Conservation (phyloP, 257 asterid genomes). For the Solanum sejunctum region DNA sequence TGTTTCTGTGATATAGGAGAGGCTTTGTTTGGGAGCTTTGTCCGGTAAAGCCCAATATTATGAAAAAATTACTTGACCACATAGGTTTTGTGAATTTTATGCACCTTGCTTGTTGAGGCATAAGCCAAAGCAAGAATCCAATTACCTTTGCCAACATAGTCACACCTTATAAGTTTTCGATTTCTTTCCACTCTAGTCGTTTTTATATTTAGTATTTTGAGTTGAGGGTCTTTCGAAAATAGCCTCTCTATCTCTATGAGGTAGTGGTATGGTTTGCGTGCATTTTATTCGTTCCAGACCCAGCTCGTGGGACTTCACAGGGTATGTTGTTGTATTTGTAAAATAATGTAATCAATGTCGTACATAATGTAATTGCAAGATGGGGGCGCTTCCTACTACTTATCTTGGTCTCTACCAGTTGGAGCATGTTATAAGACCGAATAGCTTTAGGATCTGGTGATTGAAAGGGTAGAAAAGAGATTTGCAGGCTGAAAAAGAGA, state of each 20-base stretch:
- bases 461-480: not conserved
- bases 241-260: too few species aligned
- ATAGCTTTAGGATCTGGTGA: not conserved
- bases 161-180: too few species aligned
- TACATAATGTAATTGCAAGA: not conserved
- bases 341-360: not conserved
- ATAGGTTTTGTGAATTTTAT: not conserved
- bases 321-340: too few species aligned
- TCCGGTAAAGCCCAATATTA: not conserved
- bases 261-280: too few species aligned
- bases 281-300: too few species aligned
- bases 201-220: too few species aligned
- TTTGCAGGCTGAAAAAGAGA: not conserved
- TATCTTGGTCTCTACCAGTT: not conserved
- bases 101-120: not conserved
- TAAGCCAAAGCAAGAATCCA: not conserved
- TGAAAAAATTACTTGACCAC: not conserved
- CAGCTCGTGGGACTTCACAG: too few species aligned
- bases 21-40: not conserved
- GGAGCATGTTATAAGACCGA: not conserved
- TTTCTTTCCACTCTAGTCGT: too few species aligned
- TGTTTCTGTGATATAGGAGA: not conserved
- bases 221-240: too few species aligned
- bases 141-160: not conserved
- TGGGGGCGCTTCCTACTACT: not conserved